Percentiles rank a stretch among this genome's conserved stretches.
Conservation (phyloP, 2,329 filamentous ascomycete species). For the Rhytidhysteron rufulum region DNA sequence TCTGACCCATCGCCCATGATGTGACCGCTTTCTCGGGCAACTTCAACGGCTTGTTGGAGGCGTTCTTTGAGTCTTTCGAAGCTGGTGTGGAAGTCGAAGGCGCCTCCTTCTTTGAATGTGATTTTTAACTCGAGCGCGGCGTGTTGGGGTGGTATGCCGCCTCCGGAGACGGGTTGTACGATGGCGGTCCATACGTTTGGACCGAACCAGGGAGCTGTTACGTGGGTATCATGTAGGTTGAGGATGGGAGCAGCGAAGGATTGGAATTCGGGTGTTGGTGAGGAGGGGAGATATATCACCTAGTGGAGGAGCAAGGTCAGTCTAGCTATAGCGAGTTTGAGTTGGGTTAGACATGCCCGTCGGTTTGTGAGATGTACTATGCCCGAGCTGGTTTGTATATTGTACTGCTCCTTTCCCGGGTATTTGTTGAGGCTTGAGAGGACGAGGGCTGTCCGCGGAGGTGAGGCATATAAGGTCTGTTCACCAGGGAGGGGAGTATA, state of each 20-base stretch:
- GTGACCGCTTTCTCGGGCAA: conserved; percentile 62
- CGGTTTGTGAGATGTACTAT: conserved; percentile 80
- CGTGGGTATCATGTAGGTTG: conserved; percentile 80
- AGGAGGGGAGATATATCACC: conserved; percentile 82
- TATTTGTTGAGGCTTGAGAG: conserved; percentile 68
- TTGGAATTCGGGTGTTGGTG: conserved; percentile 65
- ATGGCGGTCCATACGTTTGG: conserved; percentile 84
- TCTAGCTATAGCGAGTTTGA: not conserved
- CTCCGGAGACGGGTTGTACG: conserved; percentile 76
- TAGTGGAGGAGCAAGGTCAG: conserved; percentile 40
- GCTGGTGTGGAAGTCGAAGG: conserved; percentile 79
- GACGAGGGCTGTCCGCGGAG: conserved; percentile 72
- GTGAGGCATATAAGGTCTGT: conserved; percentile 74
- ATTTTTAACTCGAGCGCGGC: conserved; percentile 75
- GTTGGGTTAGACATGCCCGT: conserved; percentile 54
- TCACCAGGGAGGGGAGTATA: conserved; percentile 86
- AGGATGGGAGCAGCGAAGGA: conserved; percentile 88
- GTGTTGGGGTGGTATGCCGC: conserved; percentile 73
- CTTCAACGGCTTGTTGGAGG: conserved; percentile 73
- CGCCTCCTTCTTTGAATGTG: conserved; percentile 92
- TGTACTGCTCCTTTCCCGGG: conserved; percentile 60
- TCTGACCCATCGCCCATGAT: conserved; percentile 40
- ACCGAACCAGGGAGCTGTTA: conserved; percentile 86
- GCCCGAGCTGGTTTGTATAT: conserved; percentile 70
- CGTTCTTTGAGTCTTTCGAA: conserved; percentile 85